phyloP scores from a whole-genome alignment of 495 filamentous ascomycete species.

The Antarctomyces pellizariae region DNA sequence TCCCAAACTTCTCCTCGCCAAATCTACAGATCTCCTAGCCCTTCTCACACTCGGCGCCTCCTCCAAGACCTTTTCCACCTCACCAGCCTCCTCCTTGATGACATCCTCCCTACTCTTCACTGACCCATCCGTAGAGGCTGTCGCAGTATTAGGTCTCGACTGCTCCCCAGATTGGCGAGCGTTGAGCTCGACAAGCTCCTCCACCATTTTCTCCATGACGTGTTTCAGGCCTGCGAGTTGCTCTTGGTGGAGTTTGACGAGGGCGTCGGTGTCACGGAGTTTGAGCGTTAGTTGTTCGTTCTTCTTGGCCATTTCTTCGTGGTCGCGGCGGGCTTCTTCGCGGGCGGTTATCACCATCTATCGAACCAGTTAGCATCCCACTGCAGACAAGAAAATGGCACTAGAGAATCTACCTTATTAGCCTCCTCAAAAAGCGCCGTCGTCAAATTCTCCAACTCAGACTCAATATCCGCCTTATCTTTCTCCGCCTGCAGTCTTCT shows the following conservation, averaged over 20 bases:
- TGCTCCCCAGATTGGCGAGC: no score
- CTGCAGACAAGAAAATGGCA: conserved; percentile 1
- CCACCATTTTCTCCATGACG: conserved; percentile 74
- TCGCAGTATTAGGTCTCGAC: no score
- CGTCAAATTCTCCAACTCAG: conserved; percentile 73
- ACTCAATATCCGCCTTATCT: conserved; percentile 49
- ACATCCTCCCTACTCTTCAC: no score
- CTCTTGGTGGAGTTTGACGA: conserved; percentile 76
- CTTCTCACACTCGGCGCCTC: no score
- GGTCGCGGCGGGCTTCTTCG: conserved; percentile 37
- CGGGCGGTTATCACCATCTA: conserved; percentile 76
- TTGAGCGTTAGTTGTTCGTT: conserved; percentile 61
- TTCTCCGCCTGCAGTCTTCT: conserved; percentile 37
- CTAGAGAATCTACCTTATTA: conserved; percentile 34
- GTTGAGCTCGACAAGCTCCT: conserved; percentile 53
- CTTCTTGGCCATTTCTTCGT: conserved; percentile 49
- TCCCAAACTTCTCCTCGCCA: no score
- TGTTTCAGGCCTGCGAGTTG: conserved; percentile 77
- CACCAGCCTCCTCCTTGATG: no score
- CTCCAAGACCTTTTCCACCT: no score
- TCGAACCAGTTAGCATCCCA: conserved; percentile 15
- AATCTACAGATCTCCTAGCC: no score
- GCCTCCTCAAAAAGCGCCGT: conserved; percentile 87
- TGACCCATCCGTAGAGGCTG: no score
- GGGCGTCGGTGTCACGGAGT: conserved; percentile 61